Evolutionary conservation across 179 eudicot species (phyloP).

Genomic region (Heliamphora ciliata): DNA sequence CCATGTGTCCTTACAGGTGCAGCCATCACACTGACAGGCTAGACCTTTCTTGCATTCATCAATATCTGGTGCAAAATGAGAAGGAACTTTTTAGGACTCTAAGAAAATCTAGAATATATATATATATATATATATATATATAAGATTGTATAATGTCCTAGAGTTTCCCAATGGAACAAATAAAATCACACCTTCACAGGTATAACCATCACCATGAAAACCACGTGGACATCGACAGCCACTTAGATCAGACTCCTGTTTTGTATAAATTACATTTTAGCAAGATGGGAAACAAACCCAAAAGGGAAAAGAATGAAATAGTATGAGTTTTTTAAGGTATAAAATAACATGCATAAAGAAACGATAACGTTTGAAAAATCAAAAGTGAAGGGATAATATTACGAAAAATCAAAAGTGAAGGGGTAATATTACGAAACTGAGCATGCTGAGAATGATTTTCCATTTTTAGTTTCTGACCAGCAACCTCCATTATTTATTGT

Average conservation of each 20-base stretch:
- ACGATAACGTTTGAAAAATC: no score
- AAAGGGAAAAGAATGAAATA: neutral
- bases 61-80: constrained; percentile 35
- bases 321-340: neutral
- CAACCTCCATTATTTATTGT: constrained; percentile 58
- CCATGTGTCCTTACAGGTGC: constrained; percentile 68
- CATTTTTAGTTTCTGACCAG: constrained; percentile 47
- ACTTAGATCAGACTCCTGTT: constrained; percentile 38
- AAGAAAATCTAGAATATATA: neutral
- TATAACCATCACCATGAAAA: constrained; percentile 62
- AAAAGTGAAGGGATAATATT: neutral
- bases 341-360: no score
- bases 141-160: no score
- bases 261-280: neutral
- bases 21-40: constrained; percentile 63
- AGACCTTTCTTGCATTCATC: constrained; percentile 58
- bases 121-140: no score
- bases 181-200: constrained; percentile 58
- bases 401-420: constrained; percentile 17
- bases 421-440: constrained; percentile 39
- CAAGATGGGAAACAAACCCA: neutral
- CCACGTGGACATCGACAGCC: constrained; percentile 77
- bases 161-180: neutral
- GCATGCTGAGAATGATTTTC: constrained; percentile 50
- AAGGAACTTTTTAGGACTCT: neutral